Conservation (phyloP, 805 yeast species). For the Zygosaccharomyces bailii region DNA sequence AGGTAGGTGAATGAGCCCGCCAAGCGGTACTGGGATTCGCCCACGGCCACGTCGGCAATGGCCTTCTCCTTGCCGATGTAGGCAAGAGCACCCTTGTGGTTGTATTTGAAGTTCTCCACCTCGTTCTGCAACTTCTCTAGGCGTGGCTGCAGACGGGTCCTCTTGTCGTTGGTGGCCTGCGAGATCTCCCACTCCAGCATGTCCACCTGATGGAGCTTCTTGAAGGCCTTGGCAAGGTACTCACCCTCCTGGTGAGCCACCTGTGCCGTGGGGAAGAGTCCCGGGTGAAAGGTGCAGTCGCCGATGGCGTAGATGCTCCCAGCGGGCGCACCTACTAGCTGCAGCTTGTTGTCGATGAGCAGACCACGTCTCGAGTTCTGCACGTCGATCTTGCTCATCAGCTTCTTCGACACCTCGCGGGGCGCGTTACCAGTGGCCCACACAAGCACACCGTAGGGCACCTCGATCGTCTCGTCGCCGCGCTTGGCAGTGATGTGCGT, state of each 20-base stretch:
- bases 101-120: conserved; percentile 66
- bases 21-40: conserved; percentile 68
- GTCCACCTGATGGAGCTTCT: conserved; percentile 60
- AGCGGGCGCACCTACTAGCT: conserved; percentile 71
- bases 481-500: conserved; percentile 66
- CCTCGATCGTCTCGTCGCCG: conserved; percentile 65
- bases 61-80: conserved; percentile 93
- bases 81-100: conserved; percentile 90
- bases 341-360: conserved; percentile 75
- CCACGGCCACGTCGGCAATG: conserved; percentile 83
- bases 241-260: conserved; percentile 94
- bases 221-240: conserved; percentile 70
- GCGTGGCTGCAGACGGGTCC: conserved; percentile 42
- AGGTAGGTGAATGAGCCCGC: conserved; percentile 86
- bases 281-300: conserved; percentile 86
- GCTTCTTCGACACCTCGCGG: conserved; percentile 64
- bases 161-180: conserved; percentile 39
- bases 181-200: conserved; percentile 46
- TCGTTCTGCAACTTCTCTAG: conserved; percentile 41
- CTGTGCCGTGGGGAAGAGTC: conserved; percentile 94
- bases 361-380: conserved; percentile 88
- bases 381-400: conserved; percentile 66
- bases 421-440: conserved; percentile 99
- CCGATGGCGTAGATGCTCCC: conserved; percentile 82
- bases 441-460: conserved; percentile 89